These are phyloP conservation scores for Trypanosoma platydactyli DNA, from an alignment of 208 protist genomes.

Conservation along the genomic window DNA sequence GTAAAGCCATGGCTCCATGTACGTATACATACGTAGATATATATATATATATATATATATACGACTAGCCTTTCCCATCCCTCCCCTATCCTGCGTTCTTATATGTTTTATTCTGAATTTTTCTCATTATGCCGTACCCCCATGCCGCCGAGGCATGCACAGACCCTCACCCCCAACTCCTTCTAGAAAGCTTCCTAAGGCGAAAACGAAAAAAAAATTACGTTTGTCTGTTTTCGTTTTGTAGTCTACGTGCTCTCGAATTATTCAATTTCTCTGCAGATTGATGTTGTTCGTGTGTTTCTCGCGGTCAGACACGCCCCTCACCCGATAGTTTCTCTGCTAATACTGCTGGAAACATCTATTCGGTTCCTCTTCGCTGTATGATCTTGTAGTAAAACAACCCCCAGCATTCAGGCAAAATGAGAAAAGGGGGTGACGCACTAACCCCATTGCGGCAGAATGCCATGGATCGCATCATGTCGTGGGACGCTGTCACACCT, in stretches of 20 bases:
- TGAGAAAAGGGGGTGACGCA: not conserved
- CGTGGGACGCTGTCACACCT: conserved; percentile 18
- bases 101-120: conserved; percentile 4
- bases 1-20: too few relatives aligned
- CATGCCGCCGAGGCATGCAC: too few relatives aligned
- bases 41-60: conserved; percentile 14
- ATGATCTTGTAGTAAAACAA: not conserved
- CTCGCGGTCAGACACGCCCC: not conserved
- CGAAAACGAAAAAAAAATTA: too few relatives aligned
- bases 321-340: not conserved
- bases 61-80: not conserved
- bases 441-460: not conserved
- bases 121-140: conserved; percentile 9
- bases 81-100: conserved; percentile 10
- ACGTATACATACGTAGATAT: conserved; percentile 1
- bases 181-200: too few relatives aligned
- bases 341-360: not conserved
- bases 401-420: not conserved
- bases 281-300: too few relatives aligned
- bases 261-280: too few relatives aligned
- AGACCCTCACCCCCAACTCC: too few relatives aligned
- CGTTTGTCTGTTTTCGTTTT: too few relatives aligned
- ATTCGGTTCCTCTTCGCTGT: not conserved
- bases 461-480: conserved; percentile 18
- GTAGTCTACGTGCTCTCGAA: too few relatives aligned